Conservation (phyloP, 805 yeast genomes). For the fission yeast (Schizosaccharomyces pombe) region DNA sequence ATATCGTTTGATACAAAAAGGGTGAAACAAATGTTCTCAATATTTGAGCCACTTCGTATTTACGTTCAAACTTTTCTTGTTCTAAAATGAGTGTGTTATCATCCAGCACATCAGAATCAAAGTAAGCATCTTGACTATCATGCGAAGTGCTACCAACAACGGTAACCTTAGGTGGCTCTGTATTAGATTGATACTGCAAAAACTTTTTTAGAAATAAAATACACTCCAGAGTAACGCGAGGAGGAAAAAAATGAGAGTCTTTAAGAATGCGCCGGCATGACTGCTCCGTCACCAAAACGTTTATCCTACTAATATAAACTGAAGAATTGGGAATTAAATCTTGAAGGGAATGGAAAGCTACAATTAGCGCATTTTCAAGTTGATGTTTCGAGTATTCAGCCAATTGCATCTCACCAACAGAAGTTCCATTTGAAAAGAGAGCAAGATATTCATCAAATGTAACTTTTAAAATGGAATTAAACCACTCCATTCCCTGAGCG, state of each 20-base stretch:
- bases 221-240: not conserved
- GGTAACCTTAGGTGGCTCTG: not conserved
- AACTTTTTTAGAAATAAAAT: not conserved
- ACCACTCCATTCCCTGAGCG: not conserved
- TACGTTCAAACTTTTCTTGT: conserved; percentile 1
- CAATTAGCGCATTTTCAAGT: not conserved
- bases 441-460: not conserved
- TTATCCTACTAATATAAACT: not conserved
- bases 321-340: not conserved
- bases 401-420: not conserved
- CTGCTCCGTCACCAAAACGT: not conserved
- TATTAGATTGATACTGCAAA: not conserved
- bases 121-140: not conserved
- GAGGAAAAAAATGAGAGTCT: not conserved
- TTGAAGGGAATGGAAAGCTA: not conserved
- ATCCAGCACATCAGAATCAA: not conserved
- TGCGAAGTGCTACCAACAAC: not conserved
- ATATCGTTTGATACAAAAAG: not conserved
- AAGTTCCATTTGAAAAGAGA: not conserved
- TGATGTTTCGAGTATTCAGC: not conserved
- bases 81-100: not conserved
- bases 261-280: not conserved
- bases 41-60: not conserved
- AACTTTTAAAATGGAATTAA: not conserved
- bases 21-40: not conserved